Evolutionary conservation across 176 grass and related monocot species (phyloP).

Genomic region (Elymus sibiricus): DNA sequence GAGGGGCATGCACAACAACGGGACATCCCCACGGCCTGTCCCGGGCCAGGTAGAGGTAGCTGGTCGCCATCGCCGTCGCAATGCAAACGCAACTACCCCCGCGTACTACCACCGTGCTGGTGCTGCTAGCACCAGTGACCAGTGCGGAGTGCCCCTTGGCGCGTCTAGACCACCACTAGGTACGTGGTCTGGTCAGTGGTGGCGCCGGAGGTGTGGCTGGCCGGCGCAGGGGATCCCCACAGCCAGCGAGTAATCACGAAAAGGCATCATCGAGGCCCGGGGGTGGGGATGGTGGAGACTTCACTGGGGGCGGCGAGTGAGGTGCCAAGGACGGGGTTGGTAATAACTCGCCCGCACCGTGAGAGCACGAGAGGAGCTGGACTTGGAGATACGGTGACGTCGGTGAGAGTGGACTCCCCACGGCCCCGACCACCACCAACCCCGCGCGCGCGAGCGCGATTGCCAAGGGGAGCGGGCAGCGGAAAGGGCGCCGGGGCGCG

Average conservation of each 20-base stretch:
- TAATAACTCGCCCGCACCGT: background rate
- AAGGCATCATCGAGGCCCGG: background rate
- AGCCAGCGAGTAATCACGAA: background rate
- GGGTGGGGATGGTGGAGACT: background rate
- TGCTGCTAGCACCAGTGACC: background rate
- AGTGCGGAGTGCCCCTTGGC: background rate
- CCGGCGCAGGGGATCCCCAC: slow-evolving; percentile 3
- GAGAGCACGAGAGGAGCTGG: background rate
- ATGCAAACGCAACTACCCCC: background rate
- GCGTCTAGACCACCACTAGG: background rate
- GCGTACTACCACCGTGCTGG: background rate
- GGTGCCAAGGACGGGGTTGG: background rate
- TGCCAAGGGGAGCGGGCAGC: background rate
- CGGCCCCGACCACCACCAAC: slow-evolving; percentile 28
- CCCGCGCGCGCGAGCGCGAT: background rate
- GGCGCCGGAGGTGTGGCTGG: background rate
- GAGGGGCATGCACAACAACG: too few relatives aligned
- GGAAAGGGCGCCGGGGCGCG: background rate
- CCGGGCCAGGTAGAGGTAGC: background rate
- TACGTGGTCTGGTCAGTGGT: too few relatives aligned
- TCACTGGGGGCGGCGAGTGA: background rate
- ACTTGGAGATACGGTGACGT: background rate
- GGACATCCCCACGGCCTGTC: background rate
- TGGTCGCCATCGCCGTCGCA: background rate
- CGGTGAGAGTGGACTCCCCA: background rate